Evolutionary conservation across 2,329 filamentous ascomycete species (phyloP).

Genomic region (Coniochaeta sp.): DNA sequence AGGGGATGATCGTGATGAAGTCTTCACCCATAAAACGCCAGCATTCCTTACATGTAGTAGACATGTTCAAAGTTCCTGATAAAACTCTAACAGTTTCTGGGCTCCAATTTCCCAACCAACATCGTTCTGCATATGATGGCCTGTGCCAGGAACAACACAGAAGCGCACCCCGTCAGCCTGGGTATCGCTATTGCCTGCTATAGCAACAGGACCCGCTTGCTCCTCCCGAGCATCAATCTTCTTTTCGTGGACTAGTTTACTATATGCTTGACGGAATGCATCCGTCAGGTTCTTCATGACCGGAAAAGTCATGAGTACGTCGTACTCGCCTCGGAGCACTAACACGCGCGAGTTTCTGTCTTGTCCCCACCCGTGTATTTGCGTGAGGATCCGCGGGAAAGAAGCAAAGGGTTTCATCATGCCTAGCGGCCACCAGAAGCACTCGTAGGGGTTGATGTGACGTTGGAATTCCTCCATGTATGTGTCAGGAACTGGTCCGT

Average conservation of each 20-base stretch:
- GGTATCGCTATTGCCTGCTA: slow-evolving; percentile 17
- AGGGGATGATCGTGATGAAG: too few relatives aligned
- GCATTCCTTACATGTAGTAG: neutral
- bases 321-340: slow-evolving; percentile 29
- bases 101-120: slow-evolving; percentile 38
- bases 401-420: slow-evolving; percentile 37
- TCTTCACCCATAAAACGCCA: too few relatives aligned
- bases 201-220: slow-evolving; percentile 3
- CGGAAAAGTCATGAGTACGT: slow-evolving; percentile 30
- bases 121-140: slow-evolving; percentile 48
- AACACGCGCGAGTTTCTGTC: slow-evolving; percentile 23
- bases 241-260: slow-evolving; percentile 18
- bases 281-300: slow-evolving; percentile 29
- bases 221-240: slow-evolving; percentile 18
- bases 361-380: slow-evolving; percentile 20
- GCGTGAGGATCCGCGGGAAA: slow-evolving; percentile 28
- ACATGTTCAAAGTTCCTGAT: slow-evolving; percentile 18
- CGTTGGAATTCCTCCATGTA: slow-evolving; percentile 33
- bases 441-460: slow-evolving; percentile 40
- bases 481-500: slow-evolving; percentile 27
- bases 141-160: slow-evolving; percentile 32
- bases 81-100: slow-evolving; percentile 33
- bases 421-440: slow-evolving; percentile 41
- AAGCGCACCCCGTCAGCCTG: slow-evolving; percentile 29
- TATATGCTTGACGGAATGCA: slow-evolving; percentile 26